phyloP scores from a whole-genome alignment of 768 basidiomycete species.

The Dacryopinax spathularia region DNA sequence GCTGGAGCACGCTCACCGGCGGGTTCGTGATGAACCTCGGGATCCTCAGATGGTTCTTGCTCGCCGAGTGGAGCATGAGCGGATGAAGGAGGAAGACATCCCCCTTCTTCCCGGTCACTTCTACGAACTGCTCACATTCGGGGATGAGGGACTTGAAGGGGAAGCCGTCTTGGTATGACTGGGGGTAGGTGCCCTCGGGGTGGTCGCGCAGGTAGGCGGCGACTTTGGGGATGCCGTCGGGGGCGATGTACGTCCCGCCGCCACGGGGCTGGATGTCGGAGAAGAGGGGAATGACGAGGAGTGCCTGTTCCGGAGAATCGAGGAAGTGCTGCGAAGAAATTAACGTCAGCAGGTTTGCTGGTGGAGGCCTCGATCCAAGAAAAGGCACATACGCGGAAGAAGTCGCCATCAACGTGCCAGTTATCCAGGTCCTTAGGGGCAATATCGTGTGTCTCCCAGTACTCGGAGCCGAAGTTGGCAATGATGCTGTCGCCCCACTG shows the following conservation, averaged over 20 bases:
- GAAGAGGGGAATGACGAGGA: conserved; percentile 48
- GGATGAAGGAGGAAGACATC: conserved; percentile 53
- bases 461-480: conserved; percentile 42
- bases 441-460: conserved; percentile 22
- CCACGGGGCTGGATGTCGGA: conserved; percentile 41
- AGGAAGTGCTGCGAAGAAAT: conserved; percentile 27
- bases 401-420: conserved; percentile 35
- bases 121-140: conserved; percentile 14
- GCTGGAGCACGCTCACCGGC: conserved; percentile 39
- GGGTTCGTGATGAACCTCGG: conserved; percentile 54
- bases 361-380: background rate
- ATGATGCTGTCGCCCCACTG: conserved; percentile 46
- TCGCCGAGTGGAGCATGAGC: conserved; percentile 51
- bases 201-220: conserved; percentile 15
- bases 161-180: background rate
- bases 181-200: conserved; percentile 9
- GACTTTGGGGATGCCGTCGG: conserved; percentile 34
- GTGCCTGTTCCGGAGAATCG: conserved; percentile 50
- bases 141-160: conserved; percentile 25
- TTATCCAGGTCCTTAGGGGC: conserved; percentile 38
- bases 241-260: conserved; percentile 47
- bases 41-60: conserved; percentile 40
- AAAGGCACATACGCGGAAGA: conserved; percentile 3
- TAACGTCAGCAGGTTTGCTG: conserved; percentile 3
- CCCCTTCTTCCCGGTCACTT: conserved; percentile 39